phyloP scores from a whole-genome alignment of 2,329 filamentous ascomycete genomes.

The Dothideomycetes sp. region DNA sequence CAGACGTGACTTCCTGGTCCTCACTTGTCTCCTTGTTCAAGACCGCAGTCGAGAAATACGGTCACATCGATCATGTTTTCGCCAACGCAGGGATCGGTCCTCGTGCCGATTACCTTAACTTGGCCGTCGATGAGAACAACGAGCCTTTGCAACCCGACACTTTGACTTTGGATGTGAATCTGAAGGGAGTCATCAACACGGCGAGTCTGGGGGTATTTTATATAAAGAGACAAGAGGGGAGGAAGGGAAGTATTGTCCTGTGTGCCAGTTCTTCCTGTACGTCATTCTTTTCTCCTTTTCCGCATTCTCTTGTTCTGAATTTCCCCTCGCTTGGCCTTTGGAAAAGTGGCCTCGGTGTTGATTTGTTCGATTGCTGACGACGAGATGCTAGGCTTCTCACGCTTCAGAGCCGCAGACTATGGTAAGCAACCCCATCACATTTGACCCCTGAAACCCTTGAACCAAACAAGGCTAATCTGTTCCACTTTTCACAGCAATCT shows the following conservation, averaged over 20 bases:
- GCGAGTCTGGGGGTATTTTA: conserved; percentile 34
- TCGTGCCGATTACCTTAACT: conserved; percentile 27
- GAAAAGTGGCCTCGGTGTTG: no score
- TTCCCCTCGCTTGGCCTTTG: no score
- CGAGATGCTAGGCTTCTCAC: conserved; percentile 33
- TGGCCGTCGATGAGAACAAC: conserved; percentile 28
- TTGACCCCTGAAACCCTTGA: no score
- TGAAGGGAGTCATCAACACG: conserved; percentile 35
- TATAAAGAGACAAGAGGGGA: conserved; percentile 38
- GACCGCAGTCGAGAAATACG: conserved; percentile 33
- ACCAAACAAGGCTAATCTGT: no score
- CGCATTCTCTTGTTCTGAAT: no score
- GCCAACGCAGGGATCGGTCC: conserved; percentile 30
- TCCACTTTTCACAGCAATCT: conserved; percentile 25
- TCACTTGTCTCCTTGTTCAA: conserved; percentile 46
- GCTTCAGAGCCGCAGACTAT: conserved; percentile 45
- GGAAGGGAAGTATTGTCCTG: conserved; percentile 46
- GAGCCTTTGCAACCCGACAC: conserved; percentile 26
- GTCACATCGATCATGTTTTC: conserved; percentile 38
- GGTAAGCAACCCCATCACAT: no score
- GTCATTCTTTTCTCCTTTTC: no score
- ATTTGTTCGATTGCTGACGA: neutral
- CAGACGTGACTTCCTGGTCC: conserved; percentile 38
- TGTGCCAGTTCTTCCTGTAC: conserved; percentile 16
- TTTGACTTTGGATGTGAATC: conserved; percentile 33